Evolutionary conservation across 2,329 filamentous ascomycete species (phyloP).

Genomic region (Aureobasidium subglaciale): DNA sequence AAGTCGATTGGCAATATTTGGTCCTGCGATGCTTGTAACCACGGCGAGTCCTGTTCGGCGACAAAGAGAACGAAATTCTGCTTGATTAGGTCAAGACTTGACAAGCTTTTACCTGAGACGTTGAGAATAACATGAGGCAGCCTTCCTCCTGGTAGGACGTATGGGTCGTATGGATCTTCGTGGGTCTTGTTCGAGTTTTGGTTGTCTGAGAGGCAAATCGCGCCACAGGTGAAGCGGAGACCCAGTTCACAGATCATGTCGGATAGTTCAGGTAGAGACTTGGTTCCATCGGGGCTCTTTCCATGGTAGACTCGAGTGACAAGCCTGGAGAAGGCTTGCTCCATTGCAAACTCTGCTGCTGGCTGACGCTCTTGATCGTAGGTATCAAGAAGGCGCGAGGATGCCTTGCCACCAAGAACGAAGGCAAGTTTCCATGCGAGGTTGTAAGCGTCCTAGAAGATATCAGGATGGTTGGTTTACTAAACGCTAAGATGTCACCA

Average conservation of each 20-base stretch:
- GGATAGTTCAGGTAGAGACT: background rate
- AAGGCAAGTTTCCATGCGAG: constrained; percentile 33
- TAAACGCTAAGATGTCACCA: background rate
- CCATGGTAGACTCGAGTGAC: background rate
- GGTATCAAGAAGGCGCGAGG: background rate
- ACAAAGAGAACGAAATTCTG: background rate
- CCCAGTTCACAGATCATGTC: background rate
- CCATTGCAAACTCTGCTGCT: background rate
- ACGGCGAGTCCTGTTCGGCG: background rate
- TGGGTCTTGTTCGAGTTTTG: background rate
- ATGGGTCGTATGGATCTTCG: background rate
- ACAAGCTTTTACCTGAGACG: background rate
- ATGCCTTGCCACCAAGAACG: constrained; percentile 22
- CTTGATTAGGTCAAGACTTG: background rate
- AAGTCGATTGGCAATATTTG: background rate
- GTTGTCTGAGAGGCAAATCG: background rate
- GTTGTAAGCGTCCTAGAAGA: constrained; percentile 31
- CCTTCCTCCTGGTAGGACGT: background rate
- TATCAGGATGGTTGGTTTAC: background rate
- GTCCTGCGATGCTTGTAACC: background rate
- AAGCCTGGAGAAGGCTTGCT: background rate
- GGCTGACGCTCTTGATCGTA: background rate
- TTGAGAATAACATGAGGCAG: background rate
- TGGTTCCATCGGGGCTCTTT: background rate
- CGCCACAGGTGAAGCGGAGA: background rate